These are phyloP conservation scores for Hypoxylon sp. DNA, from an alignment of 2,329 filamentous ascomycete species.

Conservation along the genomic window DNA sequence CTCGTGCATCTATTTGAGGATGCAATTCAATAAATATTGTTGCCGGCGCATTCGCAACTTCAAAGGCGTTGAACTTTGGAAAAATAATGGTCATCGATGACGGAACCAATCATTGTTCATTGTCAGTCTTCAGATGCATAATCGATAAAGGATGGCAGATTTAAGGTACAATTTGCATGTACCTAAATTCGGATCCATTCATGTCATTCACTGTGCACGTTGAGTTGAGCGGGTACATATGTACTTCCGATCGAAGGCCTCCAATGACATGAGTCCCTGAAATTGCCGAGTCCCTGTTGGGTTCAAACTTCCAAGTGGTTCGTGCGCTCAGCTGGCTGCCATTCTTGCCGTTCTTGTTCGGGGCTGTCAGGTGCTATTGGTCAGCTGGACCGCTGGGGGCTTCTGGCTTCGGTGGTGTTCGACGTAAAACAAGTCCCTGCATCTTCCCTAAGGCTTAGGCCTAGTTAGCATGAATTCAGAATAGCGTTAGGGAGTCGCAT, in stretches of 20 bases:
- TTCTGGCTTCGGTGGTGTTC: conserved; percentile 27
- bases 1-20: conserved; percentile 5
- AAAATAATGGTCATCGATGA: conserved; percentile 35
- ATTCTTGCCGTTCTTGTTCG: neutral
- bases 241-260: conserved; percentile 27
- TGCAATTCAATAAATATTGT: conserved; percentile 5
- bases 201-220: no score
- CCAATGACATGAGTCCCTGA: conserved; percentile 20
- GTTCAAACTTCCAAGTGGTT: conserved; percentile 1
- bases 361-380: conserved; percentile 27
- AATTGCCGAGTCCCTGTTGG: conserved; percentile 10
- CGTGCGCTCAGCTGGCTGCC: conserved; percentile 11
- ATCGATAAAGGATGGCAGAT: conserved; percentile 24
- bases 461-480: no score
- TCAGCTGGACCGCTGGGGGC: conserved; percentile 31
- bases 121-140: neutral
- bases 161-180: no score
- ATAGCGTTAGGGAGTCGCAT: conserved; percentile 16
- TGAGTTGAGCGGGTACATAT: no score
- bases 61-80: conserved; percentile 17
- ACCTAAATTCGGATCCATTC: no score
- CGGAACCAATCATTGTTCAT: conserved; percentile 25
- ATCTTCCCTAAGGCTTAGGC: neutral
- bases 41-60: conserved; percentile 22
- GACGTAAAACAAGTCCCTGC: conserved; percentile 19